Percentiles rank a stretch among this genome's conserved stretches.
Evolutionary conservation across 2,329 filamentous ascomycete genomes (phyloP).

Genomic region (Arthrinium phaeospermum): DNA sequence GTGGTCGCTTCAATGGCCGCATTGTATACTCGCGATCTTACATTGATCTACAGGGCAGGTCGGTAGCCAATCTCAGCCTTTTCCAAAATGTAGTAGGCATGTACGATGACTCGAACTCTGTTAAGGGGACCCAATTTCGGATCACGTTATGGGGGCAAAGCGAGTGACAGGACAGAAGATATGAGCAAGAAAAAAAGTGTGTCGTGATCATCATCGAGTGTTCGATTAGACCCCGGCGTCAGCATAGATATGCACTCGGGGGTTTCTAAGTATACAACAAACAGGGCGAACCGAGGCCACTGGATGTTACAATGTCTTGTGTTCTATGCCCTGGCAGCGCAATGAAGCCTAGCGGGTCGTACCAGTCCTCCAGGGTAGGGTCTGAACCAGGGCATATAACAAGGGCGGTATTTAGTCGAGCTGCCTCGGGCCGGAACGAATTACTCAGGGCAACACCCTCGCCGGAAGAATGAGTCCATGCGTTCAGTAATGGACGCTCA

Average conservation of each 20-base stretch:
- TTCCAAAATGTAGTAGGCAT: not conserved
- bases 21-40: not conserved
- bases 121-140: not conserved
- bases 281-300: not conserved
- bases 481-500: not conserved
- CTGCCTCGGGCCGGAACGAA: conserved; percentile 7
- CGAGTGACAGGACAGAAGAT: not conserved
- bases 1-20: not conserved
- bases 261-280: not conserved
- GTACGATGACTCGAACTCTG: not conserved
- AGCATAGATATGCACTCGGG: not conserved
- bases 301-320: not conserved
- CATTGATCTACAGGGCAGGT: not conserved
- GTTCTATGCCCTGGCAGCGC: not conserved
- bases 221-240: not conserved
- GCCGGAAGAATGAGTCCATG: not conserved
- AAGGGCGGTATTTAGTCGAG: not conserved
- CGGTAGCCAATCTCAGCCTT: not conserved
- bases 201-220: not conserved
- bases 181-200: not conserved
- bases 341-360: not conserved
- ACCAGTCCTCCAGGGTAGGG: not conserved
- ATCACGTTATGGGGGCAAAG: not conserved
- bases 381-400: not conserved
- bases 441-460: not conserved